Evolutionary conservation across 2,329 filamentous ascomycete genomes (phyloP).

Genomic region (Aspergillus fumigatus): DNA sequence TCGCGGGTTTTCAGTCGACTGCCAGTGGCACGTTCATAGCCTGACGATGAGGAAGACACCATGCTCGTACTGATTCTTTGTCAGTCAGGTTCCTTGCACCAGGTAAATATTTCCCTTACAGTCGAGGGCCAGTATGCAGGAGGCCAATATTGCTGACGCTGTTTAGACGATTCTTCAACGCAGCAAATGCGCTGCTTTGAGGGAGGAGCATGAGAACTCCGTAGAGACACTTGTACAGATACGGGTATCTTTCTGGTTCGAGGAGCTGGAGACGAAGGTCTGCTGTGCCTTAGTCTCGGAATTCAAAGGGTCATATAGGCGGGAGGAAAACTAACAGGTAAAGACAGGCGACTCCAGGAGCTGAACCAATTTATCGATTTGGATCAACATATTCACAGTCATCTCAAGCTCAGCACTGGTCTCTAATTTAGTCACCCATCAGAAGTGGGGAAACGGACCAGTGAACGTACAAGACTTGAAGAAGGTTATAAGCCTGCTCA

Average conservation of each 20-base stretch:
- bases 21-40: constrained; percentile 60
- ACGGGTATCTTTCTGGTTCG: constrained; percentile 90
- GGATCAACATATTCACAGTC: constrained; percentile 97
- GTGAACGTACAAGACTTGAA: constrained; percentile 82
- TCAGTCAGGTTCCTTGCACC: constrained; percentile 7
- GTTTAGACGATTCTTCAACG: constrained; percentile 92
- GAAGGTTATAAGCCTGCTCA: constrained; percentile 91
- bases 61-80: constrained; percentile 8
- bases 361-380: constrained; percentile 97
- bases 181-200: constrained; percentile 94
- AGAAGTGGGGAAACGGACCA: too few species aligned
- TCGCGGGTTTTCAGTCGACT: constrained; percentile 78
- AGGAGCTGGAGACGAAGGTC: constrained; percentile 91
- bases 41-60: constrained; percentile 30
- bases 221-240: constrained; percentile 96
- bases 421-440: constrained; percentile 20
- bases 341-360: constrained; percentile 96
- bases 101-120: constrained; percentile 55
- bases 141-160: constrained; percentile 97
- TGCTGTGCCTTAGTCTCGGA: constrained; percentile 34
- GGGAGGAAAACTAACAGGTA: constrained; percentile 64
- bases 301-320: neutral
- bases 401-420: constrained; percentile 91
- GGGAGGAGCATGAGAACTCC: constrained; percentile 97
- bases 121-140: constrained; percentile 74